phyloP scores from a whole-genome alignment of 306 rosid species.

The Acmispon strigosus region DNA sequence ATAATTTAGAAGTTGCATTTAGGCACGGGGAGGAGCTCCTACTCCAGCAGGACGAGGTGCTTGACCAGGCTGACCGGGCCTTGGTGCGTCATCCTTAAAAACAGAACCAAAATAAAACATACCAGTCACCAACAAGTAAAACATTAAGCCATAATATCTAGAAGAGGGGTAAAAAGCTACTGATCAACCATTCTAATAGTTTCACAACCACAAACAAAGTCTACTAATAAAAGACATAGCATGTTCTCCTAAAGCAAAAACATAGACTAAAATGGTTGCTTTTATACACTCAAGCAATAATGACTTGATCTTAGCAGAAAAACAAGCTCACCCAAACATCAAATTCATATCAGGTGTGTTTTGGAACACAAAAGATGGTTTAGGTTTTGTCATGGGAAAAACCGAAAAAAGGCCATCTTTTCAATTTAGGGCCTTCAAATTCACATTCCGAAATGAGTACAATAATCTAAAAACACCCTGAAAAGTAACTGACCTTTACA shows the following conservation, averaged over 20 bases:
- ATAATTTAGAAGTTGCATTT: neutral
- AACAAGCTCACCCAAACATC: neutral
- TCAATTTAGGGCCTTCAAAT: neutral
- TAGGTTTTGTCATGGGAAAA: neutral
- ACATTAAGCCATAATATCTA: neutral
- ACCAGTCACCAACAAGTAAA: neutral
- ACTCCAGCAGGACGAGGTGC: constrained; percentile 57
- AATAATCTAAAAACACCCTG: neutral
- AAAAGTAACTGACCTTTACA: neutral
- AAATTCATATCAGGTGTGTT: neutral
- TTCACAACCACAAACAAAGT: neutral
- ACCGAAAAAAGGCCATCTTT: neutral
- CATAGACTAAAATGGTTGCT: neutral
- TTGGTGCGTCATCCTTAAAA: constrained; percentile 56
- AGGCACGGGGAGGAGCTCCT: constrained; percentile 40
- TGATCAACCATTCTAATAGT: neutral
- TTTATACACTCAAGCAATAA: neutral
- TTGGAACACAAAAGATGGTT: neutral
- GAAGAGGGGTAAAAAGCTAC: neutral
- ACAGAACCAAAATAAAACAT: neutral
- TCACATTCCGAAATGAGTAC: neutral
- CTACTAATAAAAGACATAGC: neutral
- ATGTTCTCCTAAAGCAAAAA: neutral
- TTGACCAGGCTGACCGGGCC: constrained; percentile 72
- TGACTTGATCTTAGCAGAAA: neutral